A percentile compares a stretch with the other conserved stretches of the same genome.
These are phyloP conservation scores for Asclepias syriaca DNA, from an alignment of 257 asterid species.

Conservation along the genomic window DNA sequence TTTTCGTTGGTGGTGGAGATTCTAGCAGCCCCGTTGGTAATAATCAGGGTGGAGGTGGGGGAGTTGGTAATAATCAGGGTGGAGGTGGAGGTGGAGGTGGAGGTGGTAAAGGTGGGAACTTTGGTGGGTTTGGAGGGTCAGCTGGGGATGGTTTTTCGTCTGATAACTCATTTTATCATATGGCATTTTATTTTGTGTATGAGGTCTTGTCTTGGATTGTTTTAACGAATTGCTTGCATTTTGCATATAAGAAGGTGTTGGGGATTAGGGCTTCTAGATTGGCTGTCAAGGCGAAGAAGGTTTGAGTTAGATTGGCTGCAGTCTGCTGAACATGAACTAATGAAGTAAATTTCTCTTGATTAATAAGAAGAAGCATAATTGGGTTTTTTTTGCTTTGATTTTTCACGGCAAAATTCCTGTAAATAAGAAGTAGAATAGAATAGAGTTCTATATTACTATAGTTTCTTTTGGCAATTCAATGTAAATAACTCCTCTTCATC, in stretches of 20 bases:
- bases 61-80: constrained; percentile 25
- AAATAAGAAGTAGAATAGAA: constrained; percentile 12
- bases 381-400: constrained; percentile 3
- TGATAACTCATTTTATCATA: constrained; percentile 52
- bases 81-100: constrained; percentile 65
- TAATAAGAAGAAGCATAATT: not conserved
- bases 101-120: constrained; percentile 58
- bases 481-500: constrained; percentile 12
- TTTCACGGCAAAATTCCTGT: constrained; percentile 22
- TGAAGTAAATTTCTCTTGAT: not conserved
- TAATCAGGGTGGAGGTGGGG: constrained; percentile 33
- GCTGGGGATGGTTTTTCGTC: constrained; percentile 59
- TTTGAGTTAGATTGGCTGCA: constrained; percentile 40
- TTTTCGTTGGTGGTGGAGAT: constrained; percentile 41
- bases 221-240: constrained; percentile 81
- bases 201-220: constrained; percentile 77
- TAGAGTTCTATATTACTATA: not conserved
- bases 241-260: constrained; percentile 62
- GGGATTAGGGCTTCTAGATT: constrained; percentile 48
- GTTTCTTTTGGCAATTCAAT: constrained; percentile 6
- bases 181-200: constrained; percentile 86
- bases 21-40: constrained; percentile 43
- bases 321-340: constrained; percentile 45
- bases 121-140: constrained; percentile 54
- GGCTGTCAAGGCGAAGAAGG: constrained; percentile 55